Evolutionary conservation across 2,329 filamentous ascomycete species (phyloP).

Genomic region (Immersiporthe knoxdaviesiana): DNA sequence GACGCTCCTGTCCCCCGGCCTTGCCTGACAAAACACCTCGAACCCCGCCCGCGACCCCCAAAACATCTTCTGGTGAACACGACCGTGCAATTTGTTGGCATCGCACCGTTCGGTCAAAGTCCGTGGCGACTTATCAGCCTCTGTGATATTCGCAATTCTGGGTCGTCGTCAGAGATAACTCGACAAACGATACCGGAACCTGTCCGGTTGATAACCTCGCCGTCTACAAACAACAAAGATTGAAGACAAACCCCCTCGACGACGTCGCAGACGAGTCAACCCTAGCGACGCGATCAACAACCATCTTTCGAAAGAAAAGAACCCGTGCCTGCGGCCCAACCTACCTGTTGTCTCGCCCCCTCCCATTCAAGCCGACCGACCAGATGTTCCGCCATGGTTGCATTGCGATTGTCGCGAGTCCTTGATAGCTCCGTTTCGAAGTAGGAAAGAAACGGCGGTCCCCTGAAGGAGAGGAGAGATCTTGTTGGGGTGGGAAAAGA

Average conservation of each 20-base stretch:
- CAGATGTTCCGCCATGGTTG: constrained; percentile 42
- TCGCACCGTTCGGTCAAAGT: constrained; percentile 26
- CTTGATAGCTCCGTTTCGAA: constrained; percentile 31
- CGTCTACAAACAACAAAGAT: not conserved
- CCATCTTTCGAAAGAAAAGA: not conserved
- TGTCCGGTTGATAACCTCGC: constrained; percentile 4
- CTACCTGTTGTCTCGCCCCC: not conserved
- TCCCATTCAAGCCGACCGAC: constrained; percentile 7
- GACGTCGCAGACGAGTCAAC: not conserved
- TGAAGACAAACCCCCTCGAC: not conserved
- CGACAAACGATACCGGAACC: constrained; percentile 7
- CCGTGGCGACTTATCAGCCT: constrained; percentile 16
- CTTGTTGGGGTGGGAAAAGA: constrained; percentile 28
- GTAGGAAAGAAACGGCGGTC: constrained; percentile 24
- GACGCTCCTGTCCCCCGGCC: not conserved
- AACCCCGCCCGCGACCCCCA: constrained; percentile 8
- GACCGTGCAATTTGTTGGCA: constrained; percentile 8
- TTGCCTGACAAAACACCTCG: constrained; percentile 6
- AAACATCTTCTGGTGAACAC: constrained; percentile 10
- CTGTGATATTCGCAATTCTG: constrained; percentile 12
- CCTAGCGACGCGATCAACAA: not conserved
- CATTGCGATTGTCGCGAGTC: constrained; percentile 34
- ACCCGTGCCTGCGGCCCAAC: not conserved
- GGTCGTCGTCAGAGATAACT: constrained; percentile 13
- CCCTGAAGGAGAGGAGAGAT: constrained; percentile 21